A percentile compares a stretch with the other conserved stretches of the same genome.
Evolutionary conservation across 768 basidiomycete genomes (phyloP).

Genomic region (Suillus occidentalis): DNA sequence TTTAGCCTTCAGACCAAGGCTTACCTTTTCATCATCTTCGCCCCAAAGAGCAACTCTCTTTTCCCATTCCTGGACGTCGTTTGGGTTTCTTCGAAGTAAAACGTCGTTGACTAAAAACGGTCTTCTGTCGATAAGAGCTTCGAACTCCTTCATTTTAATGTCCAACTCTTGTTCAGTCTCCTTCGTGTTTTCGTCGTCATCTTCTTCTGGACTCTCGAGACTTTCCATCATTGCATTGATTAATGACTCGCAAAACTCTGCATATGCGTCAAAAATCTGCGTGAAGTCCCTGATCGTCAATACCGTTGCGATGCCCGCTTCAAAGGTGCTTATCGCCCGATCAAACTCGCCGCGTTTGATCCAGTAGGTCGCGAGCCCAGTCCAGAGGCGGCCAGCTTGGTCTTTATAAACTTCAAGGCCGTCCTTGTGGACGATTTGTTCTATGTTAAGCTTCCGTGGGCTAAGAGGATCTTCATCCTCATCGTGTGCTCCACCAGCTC

Average conservation of each 20-base stretch:
- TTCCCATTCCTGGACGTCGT: slow-evolving; percentile 99
- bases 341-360: slow-evolving; percentile 97
- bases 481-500: slow-evolving; percentile 60
- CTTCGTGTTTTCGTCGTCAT: slow-evolving; percentile 67
- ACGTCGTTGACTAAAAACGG: slow-evolving; percentile 98
- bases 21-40: slow-evolving; percentile 89
- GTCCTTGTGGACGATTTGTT: slow-evolving; percentile 79
- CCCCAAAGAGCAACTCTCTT: slow-evolving; percentile 93
- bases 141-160: slow-evolving; percentile 86
- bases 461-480: slow-evolving; percentile 83
- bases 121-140: slow-evolving; percentile 90
- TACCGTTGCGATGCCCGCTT: slow-evolving; percentile 78
- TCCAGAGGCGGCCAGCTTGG: slow-evolving; percentile 95
- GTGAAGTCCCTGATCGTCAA: slow-evolving; percentile 96
- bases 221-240: slow-evolving; percentile 88
- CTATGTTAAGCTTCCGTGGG: slow-evolving; percentile 76
- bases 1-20: slow-evolving; percentile 6
- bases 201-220: slow-evolving; percentile 74
- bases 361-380: slow-evolving; percentile 97
- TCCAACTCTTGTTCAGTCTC: slow-evolving; percentile 87
- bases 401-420: slow-evolving; percentile 91
- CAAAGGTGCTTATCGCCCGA: slow-evolving; percentile 84
- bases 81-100: slow-evolving; percentile 86
- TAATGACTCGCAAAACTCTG: slow-evolving; percentile 89
- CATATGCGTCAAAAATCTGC: slow-evolving; percentile 96